Evolutionary conservation across 495 filamentous ascomycete genomes (phyloP).

Genomic region (Hyphodiscus hymeniophilus): DNA sequence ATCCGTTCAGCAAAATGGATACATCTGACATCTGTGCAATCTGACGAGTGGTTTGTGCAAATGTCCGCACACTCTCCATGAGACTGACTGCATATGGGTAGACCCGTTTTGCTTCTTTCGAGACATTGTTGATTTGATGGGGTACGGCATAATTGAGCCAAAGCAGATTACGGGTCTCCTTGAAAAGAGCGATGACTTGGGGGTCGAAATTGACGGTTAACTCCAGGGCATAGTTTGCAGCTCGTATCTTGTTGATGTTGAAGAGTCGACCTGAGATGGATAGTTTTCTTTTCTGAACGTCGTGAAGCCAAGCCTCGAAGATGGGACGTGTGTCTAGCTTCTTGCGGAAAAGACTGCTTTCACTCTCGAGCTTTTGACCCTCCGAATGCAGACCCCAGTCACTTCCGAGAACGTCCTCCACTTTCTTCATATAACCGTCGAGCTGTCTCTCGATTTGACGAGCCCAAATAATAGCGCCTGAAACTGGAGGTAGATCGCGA

Average conservation of each 20-base stretch:
- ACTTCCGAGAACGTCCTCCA: slow-evolving; percentile 87
- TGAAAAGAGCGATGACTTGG: slow-evolving; percentile 94
- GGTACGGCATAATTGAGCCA: slow-evolving; percentile 92
- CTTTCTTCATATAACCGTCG: slow-evolving; percentile 92
- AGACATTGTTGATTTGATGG: slow-evolving; percentile 86
- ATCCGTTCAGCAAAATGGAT: slow-evolving; percentile 77
- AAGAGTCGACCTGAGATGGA: slow-evolving; percentile 89
- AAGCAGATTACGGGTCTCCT: slow-evolving; percentile 92
- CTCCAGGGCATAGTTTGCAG: slow-evolving; percentile 77
- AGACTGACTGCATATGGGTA: slow-evolving; percentile 96
- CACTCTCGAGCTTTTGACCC: slow-evolving; percentile 83
- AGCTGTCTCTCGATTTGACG: slow-evolving; percentile 94
- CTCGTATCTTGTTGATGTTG: slow-evolving; percentile 76
- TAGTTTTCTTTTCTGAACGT: slow-evolving; percentile 77
- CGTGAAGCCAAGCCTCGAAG: slow-evolving; percentile 89
- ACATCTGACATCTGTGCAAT: slow-evolving; percentile 81
- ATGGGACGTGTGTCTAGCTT: slow-evolving; percentile 90
- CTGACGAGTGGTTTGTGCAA: slow-evolving; percentile 74
- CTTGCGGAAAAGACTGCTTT: slow-evolving; percentile 86
- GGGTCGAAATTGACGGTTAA: slow-evolving; percentile 93
- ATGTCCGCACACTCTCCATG: slow-evolving; percentile 93
- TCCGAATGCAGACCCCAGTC: slow-evolving; percentile 93
- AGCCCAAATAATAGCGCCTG: slow-evolving; percentile 94
- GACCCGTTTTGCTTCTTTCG: slow-evolving; percentile 92
- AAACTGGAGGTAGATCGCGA: slow-evolving; percentile 88